Conservation (phyloP, 345 rosid genomes). For the Ceriops zippeliana region DNA sequence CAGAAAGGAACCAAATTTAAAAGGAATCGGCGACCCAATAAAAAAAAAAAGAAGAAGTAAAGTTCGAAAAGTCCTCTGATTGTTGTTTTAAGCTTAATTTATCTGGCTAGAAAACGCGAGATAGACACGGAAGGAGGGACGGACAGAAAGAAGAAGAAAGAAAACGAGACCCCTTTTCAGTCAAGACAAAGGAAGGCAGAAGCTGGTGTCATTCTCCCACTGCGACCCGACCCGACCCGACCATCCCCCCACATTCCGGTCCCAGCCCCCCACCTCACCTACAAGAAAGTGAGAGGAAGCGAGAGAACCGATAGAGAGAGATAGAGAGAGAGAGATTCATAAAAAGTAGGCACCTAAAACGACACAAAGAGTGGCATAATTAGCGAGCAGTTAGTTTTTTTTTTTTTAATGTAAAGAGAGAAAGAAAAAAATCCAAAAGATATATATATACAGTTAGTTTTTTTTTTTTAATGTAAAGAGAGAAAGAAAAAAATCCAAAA, state of each 20-base stretch:
- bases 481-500: too few species aligned
- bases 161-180: not conserved
- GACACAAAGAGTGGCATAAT: slow-evolving; percentile 1
- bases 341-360: not conserved
- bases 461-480: too few species aligned
- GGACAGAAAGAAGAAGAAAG: not conserved
- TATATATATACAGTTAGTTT: too few species aligned
- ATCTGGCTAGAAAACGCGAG: slow-evolving; percentile 15
- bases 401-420: too few species aligned
- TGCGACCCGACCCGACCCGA: not conserved
- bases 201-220: not conserved
- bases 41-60: not conserved
- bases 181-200: not conserved
- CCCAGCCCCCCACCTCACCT: too few species aligned
- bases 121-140: slow-evolving; percentile 16
- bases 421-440: too few species aligned
- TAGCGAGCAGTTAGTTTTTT: too few species aligned
- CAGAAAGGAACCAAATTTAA: too few species aligned
- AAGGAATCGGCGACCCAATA: too few species aligned
- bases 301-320: not conserved
- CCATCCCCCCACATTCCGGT: too few species aligned
- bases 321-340: not conserved
- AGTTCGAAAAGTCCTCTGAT: not conserved
- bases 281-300: not conserved
- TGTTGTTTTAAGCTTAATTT: not conserved